Base-by-base conservation (phyloP, 2,329 filamentous ascomycete genomes). In the Cryphonectria nitschkei region DNA sequence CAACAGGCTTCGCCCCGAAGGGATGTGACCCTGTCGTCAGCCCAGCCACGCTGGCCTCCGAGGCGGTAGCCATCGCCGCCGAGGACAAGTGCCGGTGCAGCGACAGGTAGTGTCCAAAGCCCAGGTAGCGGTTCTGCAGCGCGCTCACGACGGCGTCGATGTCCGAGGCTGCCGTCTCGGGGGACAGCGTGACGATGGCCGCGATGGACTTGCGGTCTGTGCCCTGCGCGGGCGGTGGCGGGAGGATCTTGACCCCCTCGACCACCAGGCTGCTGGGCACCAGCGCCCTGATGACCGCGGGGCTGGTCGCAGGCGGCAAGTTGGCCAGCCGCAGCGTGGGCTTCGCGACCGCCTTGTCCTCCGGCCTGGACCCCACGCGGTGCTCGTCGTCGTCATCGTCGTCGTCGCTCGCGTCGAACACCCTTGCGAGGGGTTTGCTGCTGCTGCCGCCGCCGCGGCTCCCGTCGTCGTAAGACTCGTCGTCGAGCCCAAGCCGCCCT, bases 71-170 rank as follows among this genome's bases (percentile, higher is more conserved):
- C 7, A 84, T 84, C n/a, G 92, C 85, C 1, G 91, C 90, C 2
- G 94, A 97, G 0, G 94, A 97, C 4, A 97, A 85, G 81, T 97
- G 93, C 13, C 94, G 87, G 72, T 95, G 93, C 61, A 97, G 86
- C 8, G 89, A 91, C 2, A 98, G 84, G 79, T 95, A 92, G 82
- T 92, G 94, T 6, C 95, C 95, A 78, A 89, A 94, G 22, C 95
- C 95, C 22, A 97, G 83, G 78, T 98, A 97, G 74, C 87, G 89
- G 74, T 96, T 94, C 77, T 97, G 93, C 43, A 97, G 82, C 3
- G 88, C 82, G 77, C 90, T 95, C 67, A 97, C 93, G 0, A 91
- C 88, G 4, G 89, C 86, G 76, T 98, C 94, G 68, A 98, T 95
- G 70, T 97, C 93, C 34, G 90, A 92, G 0, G 92, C 92, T 0